Conservation (phyloP, 1,139 yeast genomes). For the Protomyces gravidus region DNA sequence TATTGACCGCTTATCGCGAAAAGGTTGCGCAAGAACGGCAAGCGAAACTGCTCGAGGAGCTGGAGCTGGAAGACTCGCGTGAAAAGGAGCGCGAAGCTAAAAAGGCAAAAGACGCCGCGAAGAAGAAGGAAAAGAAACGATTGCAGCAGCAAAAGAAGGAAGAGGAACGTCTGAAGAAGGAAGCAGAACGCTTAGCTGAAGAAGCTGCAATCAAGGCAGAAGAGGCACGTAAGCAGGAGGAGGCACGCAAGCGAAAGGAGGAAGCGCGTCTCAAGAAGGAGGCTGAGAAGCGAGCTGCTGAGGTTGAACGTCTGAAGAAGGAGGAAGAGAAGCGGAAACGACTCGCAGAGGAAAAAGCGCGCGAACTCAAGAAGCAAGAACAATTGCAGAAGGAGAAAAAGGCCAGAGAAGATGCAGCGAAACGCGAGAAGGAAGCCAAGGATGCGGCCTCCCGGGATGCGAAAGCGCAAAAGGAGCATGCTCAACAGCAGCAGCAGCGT, state of each 20-base stretch:
- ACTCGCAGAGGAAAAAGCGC: slow-evolving; percentile 48
- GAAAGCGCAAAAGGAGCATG: slow-evolving; percentile 41
- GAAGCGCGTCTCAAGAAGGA: slow-evolving; percentile 50
- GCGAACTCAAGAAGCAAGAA: slow-evolving; percentile 45
- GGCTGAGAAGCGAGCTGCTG: slow-evolving; percentile 43
- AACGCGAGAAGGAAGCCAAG: slow-evolving; percentile 42
- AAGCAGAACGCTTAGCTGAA: slow-evolving; percentile 52
- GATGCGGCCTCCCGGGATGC: slow-evolving; percentile 42
- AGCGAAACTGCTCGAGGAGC: slow-evolving; percentile 65
- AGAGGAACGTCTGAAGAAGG: slow-evolving; percentile 61
- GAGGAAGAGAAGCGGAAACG: slow-evolving; percentile 47
- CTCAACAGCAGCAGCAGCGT: slow-evolving; percentile 37
- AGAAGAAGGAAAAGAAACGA: slow-evolving; percentile 72
- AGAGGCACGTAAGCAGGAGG: slow-evolving; percentile 48
- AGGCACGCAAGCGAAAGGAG: slow-evolving; percentile 52
- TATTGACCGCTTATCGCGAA: slow-evolving; percentile 67
- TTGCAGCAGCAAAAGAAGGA: slow-evolving; percentile 67
- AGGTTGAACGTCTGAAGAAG: slow-evolving; percentile 39
- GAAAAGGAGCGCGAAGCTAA: slow-evolving; percentile 68
- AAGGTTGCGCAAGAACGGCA: slow-evolving; percentile 71
- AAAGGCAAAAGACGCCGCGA: slow-evolving; percentile 67
- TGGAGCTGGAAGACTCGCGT: slow-evolving; percentile 69
- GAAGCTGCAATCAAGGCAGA: slow-evolving; percentile 52
- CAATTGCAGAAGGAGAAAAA: slow-evolving; percentile 43
- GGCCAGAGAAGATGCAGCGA: slow-evolving; percentile 43